These are phyloP conservation scores for Paraphaeosphaeria minitans DNA, from an alignment of 2,329 filamentous ascomycete genomes.

Conservation along the genomic window DNA sequence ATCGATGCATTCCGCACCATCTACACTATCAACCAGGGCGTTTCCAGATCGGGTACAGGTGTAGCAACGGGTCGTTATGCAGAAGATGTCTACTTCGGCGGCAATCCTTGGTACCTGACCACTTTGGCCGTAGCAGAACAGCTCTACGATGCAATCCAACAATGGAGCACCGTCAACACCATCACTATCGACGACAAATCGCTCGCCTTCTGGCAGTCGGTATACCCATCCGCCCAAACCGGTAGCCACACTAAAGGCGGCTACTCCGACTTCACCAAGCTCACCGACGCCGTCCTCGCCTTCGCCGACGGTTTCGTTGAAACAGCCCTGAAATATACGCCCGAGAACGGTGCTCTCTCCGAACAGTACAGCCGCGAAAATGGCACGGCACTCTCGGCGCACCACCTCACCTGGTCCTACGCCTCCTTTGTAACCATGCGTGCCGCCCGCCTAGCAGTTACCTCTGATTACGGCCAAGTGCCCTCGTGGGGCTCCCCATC, in stretches of 20 bases:
- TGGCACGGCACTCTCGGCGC: conserved; percentile 62
- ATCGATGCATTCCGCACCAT: conserved; percentile 73
- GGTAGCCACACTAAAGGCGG: conserved; percentile 68
- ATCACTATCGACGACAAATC: conserved; percentile 68
- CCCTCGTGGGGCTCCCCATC: conserved; percentile 59
- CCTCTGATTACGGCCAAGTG: conserved; percentile 51
- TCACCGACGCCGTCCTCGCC: conserved; percentile 63
- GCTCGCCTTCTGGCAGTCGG: conserved; percentile 71
- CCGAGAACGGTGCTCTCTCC: conserved; percentile 63
- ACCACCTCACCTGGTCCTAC: conserved; percentile 74
- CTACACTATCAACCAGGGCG: conserved; percentile 71
- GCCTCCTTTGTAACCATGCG: conserved; percentile 68
- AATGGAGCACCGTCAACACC: conserved; percentile 67
- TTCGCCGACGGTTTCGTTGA: conserved; percentile 64
- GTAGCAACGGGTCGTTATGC: conserved; percentile 49
- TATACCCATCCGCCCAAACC: conserved; percentile 61
- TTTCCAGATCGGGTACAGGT: conserved; percentile 59
- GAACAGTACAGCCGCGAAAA: conserved; percentile 66
- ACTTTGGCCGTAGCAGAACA: conserved; percentile 79
- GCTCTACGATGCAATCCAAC: conserved; percentile 74
- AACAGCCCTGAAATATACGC: conserved; percentile 54
- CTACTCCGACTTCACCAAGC: conserved; percentile 56
- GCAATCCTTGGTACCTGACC: conserved; percentile 78
- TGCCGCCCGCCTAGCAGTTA: conserved; percentile 61
- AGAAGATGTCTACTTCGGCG: conserved; percentile 71